phyloP scores from a whole-genome alignment of 2,329 filamentous ascomycete species.

The Anisogramma anomala region DNA sequence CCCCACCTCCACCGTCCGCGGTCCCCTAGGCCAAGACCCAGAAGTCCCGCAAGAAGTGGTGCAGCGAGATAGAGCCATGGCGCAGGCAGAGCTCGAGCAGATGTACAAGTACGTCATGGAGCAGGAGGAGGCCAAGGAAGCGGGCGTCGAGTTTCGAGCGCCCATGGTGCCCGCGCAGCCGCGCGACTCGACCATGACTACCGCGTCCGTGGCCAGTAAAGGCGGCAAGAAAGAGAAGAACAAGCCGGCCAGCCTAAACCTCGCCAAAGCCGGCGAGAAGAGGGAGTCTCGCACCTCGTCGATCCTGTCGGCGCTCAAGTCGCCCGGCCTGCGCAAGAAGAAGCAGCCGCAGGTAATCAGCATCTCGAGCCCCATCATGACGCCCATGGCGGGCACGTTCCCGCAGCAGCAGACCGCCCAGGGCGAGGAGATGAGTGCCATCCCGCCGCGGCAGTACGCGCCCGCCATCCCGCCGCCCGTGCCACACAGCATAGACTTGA shows the following conservation, averaged over 20 bases:
- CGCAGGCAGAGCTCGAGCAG: constrained; percentile 74
- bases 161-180: constrained; percentile 26
- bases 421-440: constrained; percentile 44
- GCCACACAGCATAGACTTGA: no score
- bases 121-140: constrained; percentile 60
- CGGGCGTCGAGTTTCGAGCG: constrained; percentile 37
- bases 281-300: constrained; percentile 46
- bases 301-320: constrained; percentile 49
- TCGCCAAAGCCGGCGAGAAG: constrained; percentile 38
- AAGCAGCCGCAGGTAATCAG: constrained; percentile 40
- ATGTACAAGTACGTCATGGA: constrained; percentile 90
- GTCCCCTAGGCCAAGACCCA: constrained; percentile 49
- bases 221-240: constrained; percentile 31
- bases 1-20: constrained; percentile 33
- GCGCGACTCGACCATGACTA: constrained; percentile 20
- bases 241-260: constrained; percentile 40
- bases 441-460: constrained; percentile 47
- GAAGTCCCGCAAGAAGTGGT: constrained; percentile 70
- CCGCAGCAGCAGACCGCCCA: constrained; percentile 31
- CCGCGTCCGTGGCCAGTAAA: constrained; percentile 15
- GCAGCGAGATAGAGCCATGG: constrained; percentile 59
- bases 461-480: constrained; percentile 46
- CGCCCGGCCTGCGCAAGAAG: constrained; percentile 38
- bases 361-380: constrained; percentile 57
- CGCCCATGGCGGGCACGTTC: constrained; percentile 49